Conservation (phyloP, 371 early-diverging fungal species). For the Mortierella sp. region DNA sequence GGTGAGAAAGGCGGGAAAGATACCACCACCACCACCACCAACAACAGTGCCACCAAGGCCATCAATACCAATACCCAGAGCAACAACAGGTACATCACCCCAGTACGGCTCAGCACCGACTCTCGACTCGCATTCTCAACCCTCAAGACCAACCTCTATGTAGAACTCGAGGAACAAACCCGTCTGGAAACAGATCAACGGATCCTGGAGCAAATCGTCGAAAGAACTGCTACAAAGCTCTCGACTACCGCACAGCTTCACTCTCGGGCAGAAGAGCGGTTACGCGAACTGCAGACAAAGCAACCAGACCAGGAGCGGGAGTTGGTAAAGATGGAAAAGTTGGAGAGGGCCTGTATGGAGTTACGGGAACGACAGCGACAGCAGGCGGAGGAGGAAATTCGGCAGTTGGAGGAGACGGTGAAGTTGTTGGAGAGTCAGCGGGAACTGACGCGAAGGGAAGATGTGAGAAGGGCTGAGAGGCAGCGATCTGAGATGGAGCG, state of each 20-base stretch:
- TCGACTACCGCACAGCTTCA: slow-evolving; percentile 6
- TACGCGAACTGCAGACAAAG: slow-evolving; percentile 11
- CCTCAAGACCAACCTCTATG: slow-evolving; percentile 30
- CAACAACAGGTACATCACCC: background rate
- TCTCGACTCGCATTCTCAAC: slow-evolving; percentile 49
- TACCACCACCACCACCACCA: background rate
- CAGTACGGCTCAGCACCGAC: slow-evolving; percentile 39
- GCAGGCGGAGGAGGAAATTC: slow-evolving; percentile 32
- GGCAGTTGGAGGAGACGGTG: slow-evolving; percentile 27
- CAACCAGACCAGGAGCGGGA: slow-evolving; percentile 26
- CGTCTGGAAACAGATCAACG: slow-evolving; percentile 38
- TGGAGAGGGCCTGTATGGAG: slow-evolving; percentile 28
- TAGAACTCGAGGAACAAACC: slow-evolving; percentile 42
- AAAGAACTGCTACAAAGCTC: slow-evolving; percentile 12
- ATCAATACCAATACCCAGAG: background rate
- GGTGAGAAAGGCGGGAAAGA: slow-evolving; percentile 11
- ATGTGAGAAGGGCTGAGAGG: background rate
- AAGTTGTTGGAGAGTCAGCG: slow-evolving; percentile 12
- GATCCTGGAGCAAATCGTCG: slow-evolving; percentile 21
- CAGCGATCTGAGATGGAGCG: background rate
- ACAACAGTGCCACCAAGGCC: background rate
- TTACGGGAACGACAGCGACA: slow-evolving; percentile 25
- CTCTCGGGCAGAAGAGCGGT: slow-evolving; percentile 25
- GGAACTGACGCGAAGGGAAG: background rate
- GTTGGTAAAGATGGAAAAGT: slow-evolving; percentile 19